These are phyloP conservation scores for Aspergillus quadricinctus DNA, from an alignment of 2,329 filamentous ascomycete genomes.

Conservation along the genomic window DNA sequence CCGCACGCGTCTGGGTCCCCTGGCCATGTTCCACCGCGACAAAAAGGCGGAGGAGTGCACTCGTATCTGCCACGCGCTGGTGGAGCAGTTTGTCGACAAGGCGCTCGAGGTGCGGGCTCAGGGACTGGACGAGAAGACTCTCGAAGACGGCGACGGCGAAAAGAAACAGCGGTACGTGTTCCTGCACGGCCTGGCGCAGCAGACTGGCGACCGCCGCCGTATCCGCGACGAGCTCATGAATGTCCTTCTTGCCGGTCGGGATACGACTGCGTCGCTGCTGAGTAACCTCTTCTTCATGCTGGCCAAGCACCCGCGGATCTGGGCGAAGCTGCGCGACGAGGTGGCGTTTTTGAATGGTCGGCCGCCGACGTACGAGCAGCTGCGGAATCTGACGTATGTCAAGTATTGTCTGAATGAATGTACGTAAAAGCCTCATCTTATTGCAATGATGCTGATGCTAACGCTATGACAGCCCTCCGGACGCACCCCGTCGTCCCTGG, in stretches of 20 bases:
- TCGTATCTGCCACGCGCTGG: slow-evolving; percentile 30
- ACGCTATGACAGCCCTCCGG: slow-evolving; percentile 22
- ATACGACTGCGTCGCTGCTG: slow-evolving; percentile 42
- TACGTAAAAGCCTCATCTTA: not conserved
- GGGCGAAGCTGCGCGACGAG: slow-evolving; percentile 26
- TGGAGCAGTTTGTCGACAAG: slow-evolving; percentile 33
- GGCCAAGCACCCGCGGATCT: slow-evolving; percentile 31
- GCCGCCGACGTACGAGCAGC: not conserved
- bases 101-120: slow-evolving; percentile 17
- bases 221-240: slow-evolving; percentile 43
- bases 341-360: slow-evolving; percentile 4
- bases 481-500: slow-evolving; percentile 36
- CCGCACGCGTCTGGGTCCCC: not conserved
- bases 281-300: slow-evolving; percentile 42
- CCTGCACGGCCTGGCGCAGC: slow-evolving; percentile 39
- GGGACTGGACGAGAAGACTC: not conserved
- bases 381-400: not conserved
- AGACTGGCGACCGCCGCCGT: slow-evolving; percentile 36
- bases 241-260: slow-evolving; percentile 45
- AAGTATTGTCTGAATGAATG: not conserved
- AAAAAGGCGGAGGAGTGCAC: slow-evolving; percentile 23
- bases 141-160: slow-evolving; percentile 11
- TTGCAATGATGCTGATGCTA: slow-evolving; percentile 1
- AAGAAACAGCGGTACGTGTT: slow-evolving; percentile 33
- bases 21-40: slow-evolving; percentile 4